phyloP scores from a whole-genome alignment of 2,329 filamentous ascomycete genomes.

The Neonectria coccinea region DNA sequence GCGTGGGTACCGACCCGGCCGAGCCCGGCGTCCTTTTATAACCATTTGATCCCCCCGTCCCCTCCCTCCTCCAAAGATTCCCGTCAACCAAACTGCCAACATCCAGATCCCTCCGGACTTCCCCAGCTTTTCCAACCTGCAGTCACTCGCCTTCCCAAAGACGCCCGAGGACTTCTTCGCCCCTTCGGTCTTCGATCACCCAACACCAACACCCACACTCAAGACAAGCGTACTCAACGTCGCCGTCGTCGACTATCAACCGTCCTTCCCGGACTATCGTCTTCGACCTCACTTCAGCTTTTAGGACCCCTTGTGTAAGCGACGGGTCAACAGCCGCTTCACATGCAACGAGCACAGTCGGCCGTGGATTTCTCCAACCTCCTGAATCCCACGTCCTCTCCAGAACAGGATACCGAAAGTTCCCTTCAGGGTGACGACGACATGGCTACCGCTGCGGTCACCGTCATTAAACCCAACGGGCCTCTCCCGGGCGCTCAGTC shows the following conservation, averaged over 20 bases:
- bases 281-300: slow-evolving; percentile 30
- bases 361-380: slow-evolving; percentile 82
- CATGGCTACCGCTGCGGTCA: slow-evolving; percentile 65
- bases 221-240: slow-evolving; percentile 4
- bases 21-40: slow-evolving; percentile 51
- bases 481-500: slow-evolving; percentile 71
- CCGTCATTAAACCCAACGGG: slow-evolving; percentile 71
- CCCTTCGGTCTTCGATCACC: slow-evolving; percentile 8
- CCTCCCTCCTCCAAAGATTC: slow-evolving; percentile 45
- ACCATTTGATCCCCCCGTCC: slow-evolving; percentile 46
- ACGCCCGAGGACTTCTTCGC: slow-evolving; percentile 16
- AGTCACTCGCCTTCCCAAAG: slow-evolving; percentile 13
- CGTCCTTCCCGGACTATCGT: slow-evolving; percentile 26
- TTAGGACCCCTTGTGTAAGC: slow-evolving; percentile 32
- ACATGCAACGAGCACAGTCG: slow-evolving; percentile 81
- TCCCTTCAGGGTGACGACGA: slow-evolving; percentile 53
- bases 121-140: slow-evolving; percentile 34
- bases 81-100: slow-evolving; percentile 40
- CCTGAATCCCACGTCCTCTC: slow-evolving; percentile 67
- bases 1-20: slow-evolving; percentile 47
- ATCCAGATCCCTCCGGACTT: slow-evolving; percentile 41
- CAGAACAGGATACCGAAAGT: slow-evolving; percentile 41
- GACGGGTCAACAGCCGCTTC: slow-evolving; percentile 54
- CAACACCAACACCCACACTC: slow-evolving; percentile 2
- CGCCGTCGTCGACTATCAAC: slow-evolving; percentile 20